Percentiles rank a stretch among this genome's conserved stretches.
These are phyloP conservation scores for Diospyros lotus DNA, from an alignment of 148 eudicot species.

Conservation along the genomic window DNA sequence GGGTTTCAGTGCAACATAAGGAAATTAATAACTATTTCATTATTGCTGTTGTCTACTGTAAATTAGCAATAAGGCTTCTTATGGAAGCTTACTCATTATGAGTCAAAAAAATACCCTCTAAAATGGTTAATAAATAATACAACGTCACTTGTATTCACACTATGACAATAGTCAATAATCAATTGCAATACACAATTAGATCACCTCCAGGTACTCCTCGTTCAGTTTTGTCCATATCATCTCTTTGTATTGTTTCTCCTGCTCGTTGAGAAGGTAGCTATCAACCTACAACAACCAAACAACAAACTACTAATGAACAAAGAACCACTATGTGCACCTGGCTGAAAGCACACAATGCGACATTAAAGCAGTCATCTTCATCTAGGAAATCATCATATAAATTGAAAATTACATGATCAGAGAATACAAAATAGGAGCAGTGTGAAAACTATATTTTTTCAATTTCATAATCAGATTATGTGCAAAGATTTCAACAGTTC, in stretches of 20 bases:
- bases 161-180: background rate
- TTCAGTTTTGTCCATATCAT: constrained; percentile 73
- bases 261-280: constrained; percentile 65
- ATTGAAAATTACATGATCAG: background rate
- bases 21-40: background rate
- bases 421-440: background rate
- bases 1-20: background rate
- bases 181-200: constrained; percentile 6
- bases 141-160: background rate
- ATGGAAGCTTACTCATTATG: no score
- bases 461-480: background rate
- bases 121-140: background rate
- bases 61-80: no score
- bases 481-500: background rate
- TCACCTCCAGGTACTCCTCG: constrained; percentile 72
- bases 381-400: background rate
- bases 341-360: background rate
- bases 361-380: background rate
- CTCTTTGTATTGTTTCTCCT: constrained; percentile 56
- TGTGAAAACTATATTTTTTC: background rate
- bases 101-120: background rate
- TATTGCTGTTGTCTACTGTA: background rate
- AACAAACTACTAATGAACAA: background rate
- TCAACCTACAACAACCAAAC: constrained; percentile 39
- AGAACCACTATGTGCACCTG: background rate